Conservation (phyloP, 2,329 filamentous ascomycete species). For the Chrysoporthe austroafricana region DNA sequence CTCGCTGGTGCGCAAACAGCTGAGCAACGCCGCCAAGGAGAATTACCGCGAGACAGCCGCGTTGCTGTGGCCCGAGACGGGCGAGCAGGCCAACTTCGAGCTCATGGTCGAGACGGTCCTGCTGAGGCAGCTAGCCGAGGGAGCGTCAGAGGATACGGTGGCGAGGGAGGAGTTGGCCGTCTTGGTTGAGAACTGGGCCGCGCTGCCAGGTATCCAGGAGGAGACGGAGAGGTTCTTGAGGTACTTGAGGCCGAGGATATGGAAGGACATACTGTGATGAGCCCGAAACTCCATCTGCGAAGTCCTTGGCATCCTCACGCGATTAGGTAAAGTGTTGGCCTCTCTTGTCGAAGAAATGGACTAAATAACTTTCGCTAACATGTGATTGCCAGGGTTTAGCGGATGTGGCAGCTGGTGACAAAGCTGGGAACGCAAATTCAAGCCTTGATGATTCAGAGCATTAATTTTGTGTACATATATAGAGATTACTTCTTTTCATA, state of each 20-base stretch:
- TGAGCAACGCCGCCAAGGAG: constrained; percentile 27
- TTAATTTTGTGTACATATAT: neutral
- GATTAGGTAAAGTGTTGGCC: neutral
- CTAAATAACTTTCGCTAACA: neutral
- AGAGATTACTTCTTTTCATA: neutral
- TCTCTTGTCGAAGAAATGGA: neutral
- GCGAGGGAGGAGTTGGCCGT: constrained; percentile 27
- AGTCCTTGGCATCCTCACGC: neutral
- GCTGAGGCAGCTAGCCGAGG: constrained; percentile 24
- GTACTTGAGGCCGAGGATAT: constrained; percentile 26
- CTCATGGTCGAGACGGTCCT: constrained; percentile 28
- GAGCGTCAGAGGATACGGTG: constrained; percentile 19
- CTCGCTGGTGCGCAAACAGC: constrained; percentile 28
- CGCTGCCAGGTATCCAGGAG: constrained; percentile 25
- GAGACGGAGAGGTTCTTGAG: constrained; percentile 25
- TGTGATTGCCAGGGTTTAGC: neutral
- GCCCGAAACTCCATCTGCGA: no score
- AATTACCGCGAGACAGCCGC: constrained; percentile 26
- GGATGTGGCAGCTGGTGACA: neutral
- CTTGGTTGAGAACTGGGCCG: constrained; percentile 27
- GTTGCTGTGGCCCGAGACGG: constrained; percentile 27
- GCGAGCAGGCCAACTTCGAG: constrained; percentile 29
- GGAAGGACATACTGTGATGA: constrained; percentile 19
- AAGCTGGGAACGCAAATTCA: no score
- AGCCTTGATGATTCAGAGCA: neutral